Evolutionary conservation across 345 rosid genomes (phyloP).

Genomic region (Eutrema heterophyllum): DNA sequence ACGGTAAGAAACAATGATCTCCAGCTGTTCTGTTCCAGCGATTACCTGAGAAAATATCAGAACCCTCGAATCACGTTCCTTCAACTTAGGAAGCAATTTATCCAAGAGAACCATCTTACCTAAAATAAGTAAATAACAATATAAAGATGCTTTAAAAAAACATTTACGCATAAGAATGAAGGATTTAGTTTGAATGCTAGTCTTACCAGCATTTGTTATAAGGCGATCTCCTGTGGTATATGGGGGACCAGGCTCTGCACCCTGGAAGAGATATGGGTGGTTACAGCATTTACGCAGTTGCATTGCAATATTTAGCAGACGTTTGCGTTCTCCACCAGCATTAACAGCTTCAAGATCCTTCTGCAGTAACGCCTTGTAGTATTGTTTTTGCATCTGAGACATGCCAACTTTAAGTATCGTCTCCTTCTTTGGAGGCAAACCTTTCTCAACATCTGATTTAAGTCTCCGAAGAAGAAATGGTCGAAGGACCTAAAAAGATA

Average conservation of each 20-base stretch:
- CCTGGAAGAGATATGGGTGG: constrained; percentile 99
- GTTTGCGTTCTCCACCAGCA: constrained; percentile 99
- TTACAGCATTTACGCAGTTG: constrained; percentile 98
- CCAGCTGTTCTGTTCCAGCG: not conserved
- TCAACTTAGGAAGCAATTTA: constrained; percentile 93
- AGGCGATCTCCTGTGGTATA: constrained; percentile 98
- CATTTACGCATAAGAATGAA: not conserved
- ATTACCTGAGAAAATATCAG: constrained; percentile 94
- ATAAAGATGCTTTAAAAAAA: constrained; percentile 1
- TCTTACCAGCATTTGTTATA: constrained; percentile 77
- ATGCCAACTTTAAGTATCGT: constrained; percentile 98
- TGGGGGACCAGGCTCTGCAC: constrained; percentile 99
- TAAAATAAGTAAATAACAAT: constrained; percentile 25
- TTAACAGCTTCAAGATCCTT: constrained; percentile 98
- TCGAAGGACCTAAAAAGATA: constrained; percentile 63
- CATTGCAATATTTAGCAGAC: constrained; percentile 96
- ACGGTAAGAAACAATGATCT: not conserved
- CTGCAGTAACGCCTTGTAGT: constrained; percentile 85
- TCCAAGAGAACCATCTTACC: constrained; percentile 99
- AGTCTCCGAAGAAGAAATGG: constrained; percentile 97
- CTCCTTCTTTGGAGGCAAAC: constrained; percentile 98
- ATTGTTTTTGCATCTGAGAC: constrained; percentile 99
- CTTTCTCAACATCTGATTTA: constrained; percentile 98
- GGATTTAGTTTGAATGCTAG: constrained; percentile 4
- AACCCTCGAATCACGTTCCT: constrained; percentile 99